These are phyloP conservation scores for Metschnikowia kofuensis DNA, from an alignment of 805 yeast genomes.

Conservation along the genomic window DNA sequence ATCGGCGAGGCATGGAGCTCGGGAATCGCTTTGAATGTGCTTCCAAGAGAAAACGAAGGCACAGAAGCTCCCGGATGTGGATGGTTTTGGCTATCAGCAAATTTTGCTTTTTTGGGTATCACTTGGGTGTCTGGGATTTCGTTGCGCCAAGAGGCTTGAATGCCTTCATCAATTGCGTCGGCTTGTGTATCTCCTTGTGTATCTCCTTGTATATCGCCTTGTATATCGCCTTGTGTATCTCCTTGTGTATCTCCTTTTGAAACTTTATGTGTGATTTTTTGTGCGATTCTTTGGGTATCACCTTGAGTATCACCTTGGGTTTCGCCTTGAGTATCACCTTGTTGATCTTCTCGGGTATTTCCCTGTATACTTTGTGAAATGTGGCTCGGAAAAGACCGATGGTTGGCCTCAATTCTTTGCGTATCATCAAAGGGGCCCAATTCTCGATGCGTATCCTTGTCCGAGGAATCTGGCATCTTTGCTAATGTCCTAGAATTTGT, in stretches of 20 bases:
- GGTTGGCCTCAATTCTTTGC: not conserved
- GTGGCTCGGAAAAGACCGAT: too few species aligned
- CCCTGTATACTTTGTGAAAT: not conserved
- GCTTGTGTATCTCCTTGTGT: conserved; percentile 1
- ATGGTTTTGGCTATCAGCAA: too few species aligned
- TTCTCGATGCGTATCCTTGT: too few species aligned
- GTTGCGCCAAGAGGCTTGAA: not conserved
- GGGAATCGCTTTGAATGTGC: not conserved
- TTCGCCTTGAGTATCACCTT: not conserved
- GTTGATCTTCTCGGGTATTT: not conserved
- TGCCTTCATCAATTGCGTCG: not conserved
- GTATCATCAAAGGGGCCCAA: not conserved
- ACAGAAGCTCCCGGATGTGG: too few species aligned
- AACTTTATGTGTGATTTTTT: not conserved
- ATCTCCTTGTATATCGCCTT: not conserved
- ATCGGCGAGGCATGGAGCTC: not conserved
- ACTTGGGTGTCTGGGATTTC: not conserved
- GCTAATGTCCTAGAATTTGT: too few species aligned
- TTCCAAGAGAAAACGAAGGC: not conserved
- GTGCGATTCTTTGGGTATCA: not conserved
- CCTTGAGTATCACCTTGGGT: not conserved
- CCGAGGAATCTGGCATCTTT: too few species aligned
- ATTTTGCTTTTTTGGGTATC: not conserved
- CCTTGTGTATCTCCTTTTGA: not conserved
- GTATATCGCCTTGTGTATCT: not conserved